Evolutionary conservation across 371 early-diverging fungal genomes (phyloP), one percentile per base, ranked within the genome.

Genomic region (Lichtheimia ramosa): DNA sequence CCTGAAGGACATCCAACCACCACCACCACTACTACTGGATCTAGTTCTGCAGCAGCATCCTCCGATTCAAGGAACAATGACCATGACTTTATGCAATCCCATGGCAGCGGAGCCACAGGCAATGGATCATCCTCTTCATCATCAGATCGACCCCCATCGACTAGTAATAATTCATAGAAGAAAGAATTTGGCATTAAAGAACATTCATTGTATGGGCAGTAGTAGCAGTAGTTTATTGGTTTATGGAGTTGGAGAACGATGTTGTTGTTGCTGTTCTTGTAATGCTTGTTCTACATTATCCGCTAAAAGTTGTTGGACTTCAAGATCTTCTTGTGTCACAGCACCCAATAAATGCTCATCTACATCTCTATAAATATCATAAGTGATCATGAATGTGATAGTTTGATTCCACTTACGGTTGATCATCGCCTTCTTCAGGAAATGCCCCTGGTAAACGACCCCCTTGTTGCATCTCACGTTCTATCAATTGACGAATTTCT

Each of bases 231-330:
- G 28, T 34, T 34, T 28, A 28, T 28, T 34, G 34, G 34, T 0
- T 34, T 34, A 34, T 6, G 46, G 46, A 16, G 46, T 46, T n/a
- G 46, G 46, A 6, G 5, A 7, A 18, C 7, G 16, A 5, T 43
- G 46, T n/a, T 46, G 18, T 3, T 46, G 46, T 21, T 21, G 46
- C 46, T 46, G 46, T 21, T 46, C 46, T 21, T 46, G 46, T 16
- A 46, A 21, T 21, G n/a, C 18, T 46, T 46, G 46, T 61, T 69
- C 66, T 41, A 59, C 63, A 39, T 54, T 42, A 48, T 66, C 66
- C 48, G 62, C 70, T 41, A 75, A 48, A 20, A 70, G 66, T 57
- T 61, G 61, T 52, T 73, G 75, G 15, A 73, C 21, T 42, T 75
- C 73, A 16, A 67, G 48, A 51, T 66, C 58, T 56, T 66, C 65